Base-by-base conservation (phyloP, 495 filamentous ascomycete species). In the Clavariopsis aquatica region DNA sequence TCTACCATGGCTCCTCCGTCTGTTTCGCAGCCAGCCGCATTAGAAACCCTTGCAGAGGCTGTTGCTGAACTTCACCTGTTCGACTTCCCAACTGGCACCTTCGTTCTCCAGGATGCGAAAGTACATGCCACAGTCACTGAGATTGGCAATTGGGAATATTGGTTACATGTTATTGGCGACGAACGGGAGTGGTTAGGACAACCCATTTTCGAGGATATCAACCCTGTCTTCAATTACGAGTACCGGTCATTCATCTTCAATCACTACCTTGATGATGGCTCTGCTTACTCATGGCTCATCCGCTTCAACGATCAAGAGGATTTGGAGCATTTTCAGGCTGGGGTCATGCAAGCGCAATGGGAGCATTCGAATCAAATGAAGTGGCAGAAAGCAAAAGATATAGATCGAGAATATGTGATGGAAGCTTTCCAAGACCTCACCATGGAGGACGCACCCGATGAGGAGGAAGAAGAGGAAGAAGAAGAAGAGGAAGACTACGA, bases 211-310 rank as follows among this genome's bases (percentile, higher is more conserved):
- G 86, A 88, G 5, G 95, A 98, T 68, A 89, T 98, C 72, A 98
- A 98, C 71, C 95, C 94, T 0, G 94, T 98, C 34, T 98, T 98
- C 81, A 98, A 97, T 78, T 98, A 96, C 65, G 94, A 98, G 76
- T 97, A 91, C 66, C 80, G 96, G 20, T 97, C 94, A 1, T 97
- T 98, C 77, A 97, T 98, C 72, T 98, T 98, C 82, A 98, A 98
- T 72, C 91, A 96, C 71, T 98, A 96, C 71, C 80, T 87, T 8
- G 83, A 87, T 17, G 90, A 96, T 75, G 92, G 93, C 2, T 88
- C 89, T 9, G 93, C 94, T 7, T 96, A 91, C 74, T 98, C 95
- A 0, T 98, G 95, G 94, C 84, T 98, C 4, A 78, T 98, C 29
- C 85, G 93, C 26, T 98, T 98, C 81, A 90, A 88, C 69, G 89